Evolutionary conservation across 257 asterid species (phyloP).

Genomic region (Forsythia viridissima): DNA sequence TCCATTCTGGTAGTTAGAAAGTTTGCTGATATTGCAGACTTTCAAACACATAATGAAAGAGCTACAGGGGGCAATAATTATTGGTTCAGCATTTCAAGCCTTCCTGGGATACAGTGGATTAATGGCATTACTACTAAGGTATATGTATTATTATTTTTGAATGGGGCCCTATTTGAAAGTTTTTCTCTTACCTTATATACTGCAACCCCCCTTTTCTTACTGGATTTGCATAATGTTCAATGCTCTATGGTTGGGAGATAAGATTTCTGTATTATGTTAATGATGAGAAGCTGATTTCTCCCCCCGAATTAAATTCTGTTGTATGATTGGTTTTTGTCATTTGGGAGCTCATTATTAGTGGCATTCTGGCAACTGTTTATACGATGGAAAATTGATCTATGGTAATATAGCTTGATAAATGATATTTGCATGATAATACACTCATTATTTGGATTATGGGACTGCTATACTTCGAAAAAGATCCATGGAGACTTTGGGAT

Average conservation of each 20-base stretch:
- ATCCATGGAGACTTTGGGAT: neutral
- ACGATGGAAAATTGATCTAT: neutral
- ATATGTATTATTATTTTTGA: slow-evolving; percentile 1
- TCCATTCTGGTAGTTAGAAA: slow-evolving; percentile 7
- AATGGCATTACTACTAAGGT: slow-evolving; percentile 78
- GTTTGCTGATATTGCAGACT: slow-evolving; percentile 54
- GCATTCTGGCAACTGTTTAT: neutral
- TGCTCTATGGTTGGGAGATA: neutral
- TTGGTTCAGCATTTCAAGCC: slow-evolving; percentile 94
- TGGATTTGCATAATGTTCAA: neutral
- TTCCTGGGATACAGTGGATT: slow-evolving; percentile 95
- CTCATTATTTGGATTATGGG: neutral
- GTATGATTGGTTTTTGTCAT: neutral
- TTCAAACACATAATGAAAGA: slow-evolving; percentile 97
- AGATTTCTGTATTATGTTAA: neutral
- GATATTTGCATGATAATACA: neutral
- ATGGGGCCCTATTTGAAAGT: neutral
- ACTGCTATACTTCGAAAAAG: neutral
- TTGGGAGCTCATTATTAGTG: neutral
- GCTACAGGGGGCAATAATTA: slow-evolving; percentile 93
- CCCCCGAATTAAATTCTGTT: neutral
- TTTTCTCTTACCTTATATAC: neutral
- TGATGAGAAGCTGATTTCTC: neutral
- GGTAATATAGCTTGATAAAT: neutral
- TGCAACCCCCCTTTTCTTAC: neutral